phyloP scores from a whole-genome alignment of 2,329 filamentous ascomycete species.

The Tolypocladium ovalisporum region DNA sequence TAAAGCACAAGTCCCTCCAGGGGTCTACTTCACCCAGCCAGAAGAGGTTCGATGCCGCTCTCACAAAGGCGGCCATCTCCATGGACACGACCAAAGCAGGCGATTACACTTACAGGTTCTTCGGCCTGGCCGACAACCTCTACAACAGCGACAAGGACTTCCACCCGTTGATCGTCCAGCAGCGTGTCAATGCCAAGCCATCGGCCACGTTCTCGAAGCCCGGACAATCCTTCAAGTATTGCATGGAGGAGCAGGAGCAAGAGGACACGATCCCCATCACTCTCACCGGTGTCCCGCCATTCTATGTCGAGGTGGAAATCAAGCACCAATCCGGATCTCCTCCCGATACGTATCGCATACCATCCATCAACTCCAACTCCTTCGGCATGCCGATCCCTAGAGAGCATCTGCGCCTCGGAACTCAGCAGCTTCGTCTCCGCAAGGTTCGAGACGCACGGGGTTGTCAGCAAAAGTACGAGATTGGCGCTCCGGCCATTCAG shows the following conservation, averaged over 20 bases:
- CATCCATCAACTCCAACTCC: constrained; percentile 62
- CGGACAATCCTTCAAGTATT: constrained; percentile 92
- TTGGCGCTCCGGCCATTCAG: constrained; percentile 65
- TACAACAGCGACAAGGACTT: constrained; percentile 67
- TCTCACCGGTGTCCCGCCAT: constrained; percentile 74
- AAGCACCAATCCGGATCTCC: constrained; percentile 76
- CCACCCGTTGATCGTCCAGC: constrained; percentile 59
- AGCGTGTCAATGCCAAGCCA: constrained; percentile 76
- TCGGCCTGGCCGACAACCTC: constrained; percentile 70
- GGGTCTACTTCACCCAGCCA: constrained; percentile 54
- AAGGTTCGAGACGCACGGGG: constrained; percentile 81
- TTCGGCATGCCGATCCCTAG: constrained; percentile 80
- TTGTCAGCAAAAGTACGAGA: constrained; percentile 69
- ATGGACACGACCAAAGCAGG: constrained; percentile 83
- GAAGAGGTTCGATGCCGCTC: constrained; percentile 65
- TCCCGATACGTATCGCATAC: constrained; percentile 71
- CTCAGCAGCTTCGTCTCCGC: constrained; percentile 78
- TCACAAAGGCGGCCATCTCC: constrained; percentile 65
- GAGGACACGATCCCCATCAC: constrained; percentile 84
- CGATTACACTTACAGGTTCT: constrained; percentile 77
- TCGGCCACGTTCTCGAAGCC: constrained; percentile 73
- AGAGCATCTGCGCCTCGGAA: constrained; percentile 74
- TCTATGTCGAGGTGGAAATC: constrained; percentile 84
- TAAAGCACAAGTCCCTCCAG: constrained; percentile 58
- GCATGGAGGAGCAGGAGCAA: constrained; percentile 68